Evolutionary conservation across 257 asterid species (phyloP), one percentile per base, ranked within the genome.

Genomic region (Craterostigma plantagineum): DNA sequence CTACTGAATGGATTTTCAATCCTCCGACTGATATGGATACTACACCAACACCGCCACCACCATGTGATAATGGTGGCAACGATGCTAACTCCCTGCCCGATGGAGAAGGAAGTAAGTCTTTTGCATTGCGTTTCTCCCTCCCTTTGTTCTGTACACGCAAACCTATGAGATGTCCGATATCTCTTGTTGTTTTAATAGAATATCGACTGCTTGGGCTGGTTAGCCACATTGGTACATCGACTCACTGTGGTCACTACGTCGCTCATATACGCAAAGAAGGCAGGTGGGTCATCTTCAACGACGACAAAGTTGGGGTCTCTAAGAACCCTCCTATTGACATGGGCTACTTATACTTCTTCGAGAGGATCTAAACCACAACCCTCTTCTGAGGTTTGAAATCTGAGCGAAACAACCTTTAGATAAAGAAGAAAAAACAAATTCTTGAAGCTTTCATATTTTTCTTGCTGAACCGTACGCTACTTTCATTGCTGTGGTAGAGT

Each of bases 181-280:
- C 30, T 23, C 30, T 23, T 6, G n/a, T n/a, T n/a, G n/a, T 23
- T 6, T 9, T 52, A 45, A 37, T 76, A 90, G 98, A 52, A 51
- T 87, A 87, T 67, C 67, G 66, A 33, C 86, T 87, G 10, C 55
- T 79, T 41, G 98, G 95, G 50, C 47, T 90, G 33, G 91, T 83
- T 53, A 83, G 95, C 74, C 95, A 83, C 71, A 83, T 90, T 0
- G 95, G 98, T 37, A 77, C 93, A 18, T 90, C 98, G 11, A 90
- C 94, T 8, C 98, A 83, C 49, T 90, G 98, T 56, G 98, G 98
- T 51, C 98, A 90, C 61, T 90, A 90, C 48, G 98, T 90, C 33
- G 95, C 98, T 54, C 95, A 83, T 53, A 60, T 90, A 48, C 27
- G 59, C 56, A 90, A 90, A 71, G 72, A 75, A 14, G 95, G 94